A percentile compares a stretch with the other conserved stretches of the same genome.
These are phyloP conservation scores for Apophysomyces sp. DNA, from an alignment of 371 early-diverging fungal genomes.

Conservation along the genomic window DNA sequence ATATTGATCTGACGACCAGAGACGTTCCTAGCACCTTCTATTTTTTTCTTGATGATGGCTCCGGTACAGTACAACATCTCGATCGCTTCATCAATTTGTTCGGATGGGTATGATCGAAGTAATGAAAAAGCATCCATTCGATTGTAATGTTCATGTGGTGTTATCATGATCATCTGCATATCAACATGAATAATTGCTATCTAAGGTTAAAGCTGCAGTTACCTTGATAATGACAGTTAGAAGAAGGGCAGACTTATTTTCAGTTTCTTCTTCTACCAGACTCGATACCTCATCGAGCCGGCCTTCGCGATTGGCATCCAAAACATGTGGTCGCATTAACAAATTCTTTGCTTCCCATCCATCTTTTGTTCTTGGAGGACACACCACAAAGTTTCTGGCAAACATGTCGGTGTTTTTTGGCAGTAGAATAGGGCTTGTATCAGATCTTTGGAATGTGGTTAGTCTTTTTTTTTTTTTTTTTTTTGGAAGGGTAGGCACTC, in stretches of 20 bases:
- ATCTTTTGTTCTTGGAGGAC: neutral
- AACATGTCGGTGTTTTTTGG: neutral
- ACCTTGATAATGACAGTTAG: conserved; percentile 3
- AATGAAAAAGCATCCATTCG: neutral
- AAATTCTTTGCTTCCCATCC: neutral
- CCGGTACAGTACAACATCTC: neutral
- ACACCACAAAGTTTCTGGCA: neutral
- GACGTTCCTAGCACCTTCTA: neutral
- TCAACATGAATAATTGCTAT: neutral
- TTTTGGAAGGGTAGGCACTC: no score
- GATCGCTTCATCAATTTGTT: neutral
- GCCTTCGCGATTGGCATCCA: neutral
- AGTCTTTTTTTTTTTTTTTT: no score
- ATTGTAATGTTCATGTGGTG: neutral
- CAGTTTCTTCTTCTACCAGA: neutral
- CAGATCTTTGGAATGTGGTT: neutral
- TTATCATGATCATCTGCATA: conserved; percentile 5
- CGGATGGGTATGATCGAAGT: neutral
- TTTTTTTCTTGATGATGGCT: neutral
- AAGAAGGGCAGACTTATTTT: neutral
- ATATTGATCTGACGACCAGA: conserved; percentile 8
- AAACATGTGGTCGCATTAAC: neutral
- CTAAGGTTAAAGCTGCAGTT: neutral
- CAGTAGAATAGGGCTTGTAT: neutral
- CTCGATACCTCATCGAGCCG: neutral